Evolutionary conservation across 441 rosid species (phyloP), one percentile per base, ranked within the genome.

Genomic region (Erysimum pusillum): DNA sequence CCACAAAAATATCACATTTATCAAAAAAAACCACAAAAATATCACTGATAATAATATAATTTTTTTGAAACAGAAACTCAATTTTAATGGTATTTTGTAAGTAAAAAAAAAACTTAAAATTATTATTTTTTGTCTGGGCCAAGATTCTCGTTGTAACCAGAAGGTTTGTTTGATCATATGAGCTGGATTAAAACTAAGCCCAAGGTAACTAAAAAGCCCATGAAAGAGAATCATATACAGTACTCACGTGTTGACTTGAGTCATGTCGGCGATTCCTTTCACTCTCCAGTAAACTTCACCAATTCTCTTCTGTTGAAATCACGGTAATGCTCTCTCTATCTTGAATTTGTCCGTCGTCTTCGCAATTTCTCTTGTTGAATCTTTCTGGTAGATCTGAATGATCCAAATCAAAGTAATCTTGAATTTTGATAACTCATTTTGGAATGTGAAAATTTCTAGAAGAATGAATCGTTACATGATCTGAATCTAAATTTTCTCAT

Each of bases 401-500:
- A n/a, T 46, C 15, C 10, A 15, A 7, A 46, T 15, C 20, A 11
- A 17, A 45, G 49, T 45, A n/a, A n/a, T n/a, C n/a, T n/a, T n/a
- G n/a, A n/a, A n/a, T n/a, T n/a, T n/a, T n/a, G n/a, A n/a, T n/a
- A n/a, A n/a, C n/a, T n/a, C n/a, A n/a, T n/a, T n/a, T n/a, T n/a
- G n/a, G n/a, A 46, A 15, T 49, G 44, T 63, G 4, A 39, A 42
- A 31, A 31, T 12, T 54, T 22, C 25, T n/a, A n/a, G n/a, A n/a
- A n/a, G n/a, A n/a, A n/a, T 57, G 53, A 42, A 68, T 68, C 38
- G 39, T 15, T 25, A 25, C 28, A 42, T 57, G 57, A 12, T 45
- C 28, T 34, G n/a, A 74, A 63, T 67, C 18, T 75, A 56, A 7
- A 66, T 4, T 56, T 64, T 54, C 5, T 44, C 2, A 18, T 2